phyloP scores from a whole-genome alignment of 176 grass and related monocot species.

The Avena insularis region DNA sequence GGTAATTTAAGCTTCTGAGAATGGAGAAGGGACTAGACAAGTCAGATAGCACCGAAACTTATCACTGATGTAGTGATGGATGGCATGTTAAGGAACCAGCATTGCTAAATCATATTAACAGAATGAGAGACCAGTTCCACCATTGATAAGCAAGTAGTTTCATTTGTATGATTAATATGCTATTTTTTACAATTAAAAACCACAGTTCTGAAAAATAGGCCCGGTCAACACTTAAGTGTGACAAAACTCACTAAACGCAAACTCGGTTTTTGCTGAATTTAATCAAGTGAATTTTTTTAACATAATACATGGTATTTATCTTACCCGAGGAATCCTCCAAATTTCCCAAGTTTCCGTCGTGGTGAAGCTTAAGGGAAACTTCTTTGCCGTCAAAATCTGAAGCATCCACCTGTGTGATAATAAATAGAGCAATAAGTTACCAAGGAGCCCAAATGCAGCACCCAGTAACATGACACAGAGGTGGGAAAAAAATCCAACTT shows the following conservation, averaged over 20 bases:
- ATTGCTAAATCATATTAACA: not conserved
- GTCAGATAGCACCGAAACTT: not conserved
- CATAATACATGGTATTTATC: not conserved
- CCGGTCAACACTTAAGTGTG: not conserved
- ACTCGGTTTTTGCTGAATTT: not conserved
- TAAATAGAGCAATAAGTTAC: conserved; percentile 1
- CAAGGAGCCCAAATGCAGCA: not conserved
- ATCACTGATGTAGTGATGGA: not conserved
- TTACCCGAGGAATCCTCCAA: conserved; percentile 75
- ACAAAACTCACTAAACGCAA: not conserved
- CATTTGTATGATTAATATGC: not conserved
- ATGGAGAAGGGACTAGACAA: conserved; percentile 3
- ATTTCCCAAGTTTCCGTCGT: conserved; percentile 58
- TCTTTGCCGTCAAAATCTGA: conserved; percentile 72
- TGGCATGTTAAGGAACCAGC: conserved; percentile 6
- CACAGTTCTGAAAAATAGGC: not conserved
- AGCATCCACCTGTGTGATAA: conserved; percentile 56
- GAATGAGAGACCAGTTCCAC: not conserved
- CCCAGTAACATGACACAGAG: not conserved
- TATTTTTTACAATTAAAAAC: not conserved
- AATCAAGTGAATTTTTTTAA: not conserved
- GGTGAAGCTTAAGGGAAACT: conserved; percentile 61
- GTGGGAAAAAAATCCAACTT: not conserved
- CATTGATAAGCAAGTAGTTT: conserved; percentile 17
- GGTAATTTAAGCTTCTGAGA: not conserved